Evolutionary conservation across 179 eudicot species (phyloP).

Genomic region (Camellia oleifera): DNA sequence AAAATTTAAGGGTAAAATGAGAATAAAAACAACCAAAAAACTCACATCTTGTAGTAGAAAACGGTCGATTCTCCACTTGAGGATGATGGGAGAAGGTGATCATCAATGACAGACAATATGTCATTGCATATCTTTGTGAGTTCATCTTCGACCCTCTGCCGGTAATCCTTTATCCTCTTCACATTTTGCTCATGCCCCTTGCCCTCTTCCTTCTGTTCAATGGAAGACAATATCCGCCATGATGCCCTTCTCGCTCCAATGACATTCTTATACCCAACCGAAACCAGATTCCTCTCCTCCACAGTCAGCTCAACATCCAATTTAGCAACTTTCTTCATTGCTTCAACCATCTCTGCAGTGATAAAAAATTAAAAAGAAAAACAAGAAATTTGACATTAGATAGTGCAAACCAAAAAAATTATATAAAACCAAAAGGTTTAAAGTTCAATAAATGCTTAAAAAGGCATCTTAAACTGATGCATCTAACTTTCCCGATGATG

Average conservation of each 20-base stretch:
- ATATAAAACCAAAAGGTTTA: neutral
- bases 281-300: constrained; percentile 37
- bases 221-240: constrained; percentile 32
- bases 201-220: constrained; percentile 32
- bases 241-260: constrained; percentile 35
- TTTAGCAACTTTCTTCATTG: constrained; percentile 35
- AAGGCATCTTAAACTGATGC: neutral
- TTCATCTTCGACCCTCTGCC: constrained; percentile 31
- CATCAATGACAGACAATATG: constrained; percentile 30
- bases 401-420: neutral
- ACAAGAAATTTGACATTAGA: neutral
- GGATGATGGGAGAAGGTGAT: constrained; percentile 36
- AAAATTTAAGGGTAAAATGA: neutral
- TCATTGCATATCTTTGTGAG: constrained; percentile 29
- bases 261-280: constrained; percentile 33
- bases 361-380: neutral
- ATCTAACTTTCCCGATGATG: neutral
- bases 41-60: constrained; percentile 37
- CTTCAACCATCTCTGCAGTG: constrained; percentile 33
- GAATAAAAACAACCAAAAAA: neutral
- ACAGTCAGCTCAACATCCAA: constrained; percentile 29
- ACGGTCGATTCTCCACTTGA: constrained; percentile 32
- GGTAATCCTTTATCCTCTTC: constrained; percentile 28
- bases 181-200: constrained; percentile 28
- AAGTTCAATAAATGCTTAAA: neutral